Evolutionary conservation across 441 rosid species (phyloP).

Genomic region (Bocquillonia castaneifolia): DNA sequence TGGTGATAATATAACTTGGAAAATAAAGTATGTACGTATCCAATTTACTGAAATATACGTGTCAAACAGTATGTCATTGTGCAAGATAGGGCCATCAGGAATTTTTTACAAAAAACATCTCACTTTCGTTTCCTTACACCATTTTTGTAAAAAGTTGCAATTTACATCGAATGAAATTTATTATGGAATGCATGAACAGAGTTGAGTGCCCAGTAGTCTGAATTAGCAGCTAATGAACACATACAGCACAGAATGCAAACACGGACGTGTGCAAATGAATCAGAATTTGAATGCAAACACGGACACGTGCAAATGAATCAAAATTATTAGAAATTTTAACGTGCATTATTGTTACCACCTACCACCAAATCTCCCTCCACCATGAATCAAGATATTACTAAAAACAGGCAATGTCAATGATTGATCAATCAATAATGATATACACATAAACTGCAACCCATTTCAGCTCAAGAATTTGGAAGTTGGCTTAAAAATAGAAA

Average conservation of each 20-base stretch:
- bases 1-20: background rate
- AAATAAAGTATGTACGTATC: background rate
- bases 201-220: background rate
- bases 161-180: background rate
- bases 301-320: too few relatives aligned
- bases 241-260: background rate
- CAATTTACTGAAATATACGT: background rate
- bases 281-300: too few relatives aligned
- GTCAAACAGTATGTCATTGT: background rate
- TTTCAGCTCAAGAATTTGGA: background rate
- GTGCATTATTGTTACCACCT: background rate
- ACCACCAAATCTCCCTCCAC: background rate
- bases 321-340: background rate
- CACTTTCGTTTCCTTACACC: background rate
- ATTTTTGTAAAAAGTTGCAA: background rate
- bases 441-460: background rate
- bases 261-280: background rate
- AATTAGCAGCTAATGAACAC: constrained; percentile 1
- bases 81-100: background rate
- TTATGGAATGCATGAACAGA: background rate
- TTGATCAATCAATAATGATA: constrained; percentile 2
- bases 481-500: background rate
- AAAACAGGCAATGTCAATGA: background rate
- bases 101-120: background rate
- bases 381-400: background rate